phyloP scores from a whole-genome alignment of 257 asterid genomes.

The Scutellaria barbata region DNA sequence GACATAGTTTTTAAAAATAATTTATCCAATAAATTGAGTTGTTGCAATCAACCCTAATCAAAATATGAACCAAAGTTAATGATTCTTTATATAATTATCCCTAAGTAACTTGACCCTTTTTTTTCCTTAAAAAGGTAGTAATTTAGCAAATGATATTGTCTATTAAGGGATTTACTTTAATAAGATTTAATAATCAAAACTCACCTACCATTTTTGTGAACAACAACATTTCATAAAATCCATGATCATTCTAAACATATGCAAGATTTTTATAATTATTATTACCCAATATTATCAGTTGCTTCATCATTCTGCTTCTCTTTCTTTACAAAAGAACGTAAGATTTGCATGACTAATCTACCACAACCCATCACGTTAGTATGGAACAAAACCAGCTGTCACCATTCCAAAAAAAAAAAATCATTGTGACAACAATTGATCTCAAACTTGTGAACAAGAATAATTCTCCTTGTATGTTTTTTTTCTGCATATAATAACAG shows the following conservation, averaged over 20 bases:
- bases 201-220: neutral
- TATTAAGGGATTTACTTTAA: neutral
- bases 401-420: neutral
- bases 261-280: neutral
- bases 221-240: neutral
- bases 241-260: neutral
- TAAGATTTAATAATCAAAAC: neutral
- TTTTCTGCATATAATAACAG: slow-evolving; percentile 1
- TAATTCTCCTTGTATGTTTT: neutral
- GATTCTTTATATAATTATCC: no score
- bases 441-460: slow-evolving; percentile 9
- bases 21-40: no score
- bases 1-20: no score
- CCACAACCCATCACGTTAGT: slow-evolving; percentile 36
- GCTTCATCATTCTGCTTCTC: neutral
- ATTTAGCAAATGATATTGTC: neutral
- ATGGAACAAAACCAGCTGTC: slow-evolving; percentile 13
- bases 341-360: slow-evolving; percentile 41
- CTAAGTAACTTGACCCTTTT: no score
- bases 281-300: no score
- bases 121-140: no score
- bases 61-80: no score
- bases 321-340: neutral
- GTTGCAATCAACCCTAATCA: no score
- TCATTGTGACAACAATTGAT: neutral